These are phyloP conservation scores for Yarrowia phangngaensis DNA, from an alignment of 805 yeast species.

Conservation along the genomic window DNA sequence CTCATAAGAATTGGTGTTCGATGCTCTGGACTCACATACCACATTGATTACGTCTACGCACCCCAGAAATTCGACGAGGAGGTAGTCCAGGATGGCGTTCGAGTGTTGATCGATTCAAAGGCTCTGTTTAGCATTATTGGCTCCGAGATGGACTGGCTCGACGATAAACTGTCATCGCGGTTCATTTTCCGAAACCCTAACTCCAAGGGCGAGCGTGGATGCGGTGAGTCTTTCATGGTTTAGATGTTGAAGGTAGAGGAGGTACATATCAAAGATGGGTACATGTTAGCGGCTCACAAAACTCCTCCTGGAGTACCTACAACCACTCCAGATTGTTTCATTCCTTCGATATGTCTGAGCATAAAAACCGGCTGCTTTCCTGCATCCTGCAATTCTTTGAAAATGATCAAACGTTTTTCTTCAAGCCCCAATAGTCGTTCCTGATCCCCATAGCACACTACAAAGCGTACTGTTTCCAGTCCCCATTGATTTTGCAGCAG, in stretches of 20 bases:
- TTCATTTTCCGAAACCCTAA: constrained; percentile 94
- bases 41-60: constrained; percentile 79
- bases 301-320: constrained; percentile 35
- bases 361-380: constrained; percentile 89
- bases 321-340: constrained; percentile 28
- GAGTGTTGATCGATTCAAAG: constrained; percentile 88
- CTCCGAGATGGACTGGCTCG: constrained; percentile 97
- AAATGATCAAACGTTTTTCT: constrained; percentile 82
- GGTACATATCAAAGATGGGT: too few species aligned
- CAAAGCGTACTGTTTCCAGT: constrained; percentile 83
- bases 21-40: constrained; percentile 91
- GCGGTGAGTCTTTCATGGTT: constrained; percentile 98
- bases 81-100: constrained; percentile 87
- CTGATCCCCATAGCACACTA: constrained; percentile 85
- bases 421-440: constrained; percentile 78
- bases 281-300: constrained; percentile 27
- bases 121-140: constrained; percentile 95
- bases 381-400: constrained; percentile 76
- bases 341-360: constrained; percentile 65
- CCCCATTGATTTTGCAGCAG: constrained; percentile 73
- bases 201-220: constrained; percentile 96
- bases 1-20: constrained; percentile 89
- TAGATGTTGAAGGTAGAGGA: too few species aligned
- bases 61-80: constrained; percentile 96
- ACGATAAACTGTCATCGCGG: constrained; percentile 81